Percentiles rank a stretch among this genome's conserved stretches.
phyloP scores from a whole-genome alignment of 805 yeast genomes.

The Yarrowia sp. region DNA sequence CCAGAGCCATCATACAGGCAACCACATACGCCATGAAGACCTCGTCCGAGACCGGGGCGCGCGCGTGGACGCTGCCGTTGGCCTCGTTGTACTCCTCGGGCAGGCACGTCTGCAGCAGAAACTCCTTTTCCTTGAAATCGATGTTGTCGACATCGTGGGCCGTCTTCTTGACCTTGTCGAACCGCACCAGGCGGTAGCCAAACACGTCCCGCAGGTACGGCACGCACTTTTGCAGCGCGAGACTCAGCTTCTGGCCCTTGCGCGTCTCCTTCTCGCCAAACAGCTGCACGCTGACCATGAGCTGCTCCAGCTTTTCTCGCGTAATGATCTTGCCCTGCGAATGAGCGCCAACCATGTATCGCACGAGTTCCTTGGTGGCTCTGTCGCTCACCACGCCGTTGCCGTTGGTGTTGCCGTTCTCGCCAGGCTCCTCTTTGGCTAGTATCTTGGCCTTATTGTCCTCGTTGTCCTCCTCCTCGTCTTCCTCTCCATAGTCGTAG shows the following conservation, averaged over 20 bases:
- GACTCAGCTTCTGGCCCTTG: background rate
- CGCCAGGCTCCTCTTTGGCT: background rate
- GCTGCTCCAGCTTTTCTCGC: background rate
- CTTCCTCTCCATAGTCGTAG: background rate
- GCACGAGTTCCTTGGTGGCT: background rate
- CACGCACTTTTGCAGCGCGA: background rate
- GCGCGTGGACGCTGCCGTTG: background rate
- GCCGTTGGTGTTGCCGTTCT: background rate
- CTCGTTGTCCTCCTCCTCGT: background rate
- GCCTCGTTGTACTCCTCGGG: background rate
- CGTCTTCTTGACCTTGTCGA: too few relatives aligned
- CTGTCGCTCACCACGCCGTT: background rate
- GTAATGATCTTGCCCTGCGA: conserved; percentile 6
- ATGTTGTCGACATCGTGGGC: background rate
- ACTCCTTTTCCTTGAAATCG: background rate
- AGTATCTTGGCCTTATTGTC: background rate
- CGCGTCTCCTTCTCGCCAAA: background rate
- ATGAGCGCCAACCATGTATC: conserved; percentile 5
- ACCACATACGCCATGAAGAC: conserved; percentile 3
- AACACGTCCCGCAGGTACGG: background rate
- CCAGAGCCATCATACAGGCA: background rate
- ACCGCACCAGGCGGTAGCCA: background rate
- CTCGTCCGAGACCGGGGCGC: conserved; percentile 2
- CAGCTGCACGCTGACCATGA: background rate
- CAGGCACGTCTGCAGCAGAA: background rate